These are phyloP conservation scores for Pseudogymnoascus sp. DNA, from an alignment of 2,329 filamentous ascomycete species.

Conservation along the genomic window DNA sequence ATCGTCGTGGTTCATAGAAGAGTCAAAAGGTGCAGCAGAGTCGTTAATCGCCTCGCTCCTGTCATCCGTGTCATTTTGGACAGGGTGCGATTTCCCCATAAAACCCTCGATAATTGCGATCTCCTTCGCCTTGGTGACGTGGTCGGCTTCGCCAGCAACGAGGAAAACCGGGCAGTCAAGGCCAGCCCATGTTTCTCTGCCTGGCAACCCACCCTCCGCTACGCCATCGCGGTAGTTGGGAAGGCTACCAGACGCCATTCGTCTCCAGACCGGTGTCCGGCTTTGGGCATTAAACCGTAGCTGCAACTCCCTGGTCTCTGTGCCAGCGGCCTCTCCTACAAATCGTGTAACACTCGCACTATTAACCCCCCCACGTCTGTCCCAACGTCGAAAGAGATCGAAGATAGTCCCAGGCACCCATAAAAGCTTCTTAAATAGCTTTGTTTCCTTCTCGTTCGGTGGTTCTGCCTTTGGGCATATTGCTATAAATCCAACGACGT, in stretches of 20 bases:
- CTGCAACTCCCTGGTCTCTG: constrained; percentile 58
- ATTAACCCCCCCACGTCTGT: constrained; percentile 66
- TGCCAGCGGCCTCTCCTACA: constrained; percentile 57
- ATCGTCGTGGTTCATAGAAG: constrained; percentile 11
- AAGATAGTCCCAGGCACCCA: constrained; percentile 66
- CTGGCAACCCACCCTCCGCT: constrained; percentile 56
- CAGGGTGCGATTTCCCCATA: constrained; percentile 25
- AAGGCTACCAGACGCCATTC: constrained; percentile 67
- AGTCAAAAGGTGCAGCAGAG: constrained; percentile 40
- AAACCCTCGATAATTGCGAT: constrained; percentile 54
- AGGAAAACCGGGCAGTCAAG: constrained; percentile 68
- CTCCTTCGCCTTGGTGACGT: constrained; percentile 63
- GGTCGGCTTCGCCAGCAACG: constrained; percentile 68
- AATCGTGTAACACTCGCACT: constrained; percentile 75
- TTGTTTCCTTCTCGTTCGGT: constrained; percentile 43
- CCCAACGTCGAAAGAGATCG: constrained; percentile 66
- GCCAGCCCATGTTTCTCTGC: constrained; percentile 60
- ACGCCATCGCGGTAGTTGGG: constrained; percentile 48
- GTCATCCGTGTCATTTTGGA: constrained; percentile 20
- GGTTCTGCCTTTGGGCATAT: constrained; percentile 71
- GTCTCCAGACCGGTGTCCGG: constrained; percentile 69
- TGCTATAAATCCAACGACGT: constrained; percentile 68
- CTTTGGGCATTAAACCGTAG: constrained; percentile 75
- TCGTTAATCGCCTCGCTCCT: constrained; percentile 35
- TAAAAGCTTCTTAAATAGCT: constrained; percentile 47